Evolutionary conservation across 306 rosid genomes (phyloP), one percentile per base, ranked within the genome.

Genomic region (Sicyos edulis): DNA sequence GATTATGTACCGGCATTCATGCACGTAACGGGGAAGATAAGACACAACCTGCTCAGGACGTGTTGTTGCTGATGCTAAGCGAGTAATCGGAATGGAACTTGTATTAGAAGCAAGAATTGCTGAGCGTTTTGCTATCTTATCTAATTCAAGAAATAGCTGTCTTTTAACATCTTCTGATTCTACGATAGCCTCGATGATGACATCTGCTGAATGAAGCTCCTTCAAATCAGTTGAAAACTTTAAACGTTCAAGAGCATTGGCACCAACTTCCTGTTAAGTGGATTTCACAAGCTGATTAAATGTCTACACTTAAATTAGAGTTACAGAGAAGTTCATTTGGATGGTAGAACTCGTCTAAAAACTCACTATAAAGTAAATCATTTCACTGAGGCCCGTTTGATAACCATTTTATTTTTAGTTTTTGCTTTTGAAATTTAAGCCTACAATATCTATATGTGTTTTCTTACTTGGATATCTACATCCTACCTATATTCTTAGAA

Each of bases 91-190:
- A 40, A 92, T 92, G 63, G 98, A 90, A 77, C 98, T 92, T n/a
- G 96, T 92, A 78, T 92, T 92, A 32, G 98, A 90, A 21, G 96
- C 98, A 81, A 92, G 83, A 76, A 92, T 88, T 49, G 96, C 86
- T 3, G 91, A 84, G 52, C 77, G 71, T 74, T 88, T 85, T 1
- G 82, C 85, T 75, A 90, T 84, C 74, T 78, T 80, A 63, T 90
- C 96, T 14, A 92, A 70, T 71, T 85, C 77, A 53, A 77, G 15
- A 67, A 92, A 92, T 63, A 92, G 69, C 69, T 40, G 78, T 82
- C 83, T 92, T 75, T 92, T 92, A 65, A 80, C 84, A 24, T 82
- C 93, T 87, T 92, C 98, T 32, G 88, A 90, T 82, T 92, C 98
- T 56, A 87, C 91, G 56, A 92, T 83, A 74, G 92, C 96, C 79